A percentile compares a stretch with the other conserved stretches of the same genome.
These are phyloP conservation scores for Penicillium soppii DNA, from an alignment of 495 filamentous ascomycete species.

Conservation along the genomic window DNA sequence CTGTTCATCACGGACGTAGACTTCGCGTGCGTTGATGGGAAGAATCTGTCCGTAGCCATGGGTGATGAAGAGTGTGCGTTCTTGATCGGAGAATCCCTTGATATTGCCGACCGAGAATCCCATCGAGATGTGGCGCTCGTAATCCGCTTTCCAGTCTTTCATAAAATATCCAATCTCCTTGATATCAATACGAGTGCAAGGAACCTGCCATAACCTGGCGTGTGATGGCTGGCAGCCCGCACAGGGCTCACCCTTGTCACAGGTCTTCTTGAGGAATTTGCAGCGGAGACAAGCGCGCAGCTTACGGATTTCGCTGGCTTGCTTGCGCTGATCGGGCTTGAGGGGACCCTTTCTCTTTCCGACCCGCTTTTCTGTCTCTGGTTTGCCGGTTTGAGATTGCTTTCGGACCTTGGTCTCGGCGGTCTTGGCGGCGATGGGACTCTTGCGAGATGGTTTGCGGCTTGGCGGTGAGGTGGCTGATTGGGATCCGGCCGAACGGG, in stretches of 20 bases:
- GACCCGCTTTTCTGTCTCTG: conserved; percentile 84
- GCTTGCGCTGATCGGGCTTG: conserved; percentile 88
- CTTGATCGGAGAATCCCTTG: conserved; percentile 82
- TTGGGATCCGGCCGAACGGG: conserved; percentile 57
- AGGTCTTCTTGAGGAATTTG: conserved; percentile 98
- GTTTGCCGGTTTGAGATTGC: conserved; percentile 70
- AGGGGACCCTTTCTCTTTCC: conserved; percentile 83
- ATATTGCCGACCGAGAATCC: conserved; percentile 90
- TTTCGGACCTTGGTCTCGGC: conserved; percentile 78
- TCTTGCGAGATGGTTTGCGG: conserved; percentile 69
- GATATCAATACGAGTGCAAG: conserved; percentile 93
- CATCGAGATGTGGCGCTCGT: conserved; percentile 81
- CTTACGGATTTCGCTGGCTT: conserved; percentile 91
- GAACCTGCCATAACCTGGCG: conserved; percentile 90
- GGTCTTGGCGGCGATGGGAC: conserved; percentile 70
- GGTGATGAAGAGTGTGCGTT: conserved; percentile 76
- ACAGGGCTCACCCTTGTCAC: conserved; percentile 92
- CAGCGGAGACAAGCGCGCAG: conserved; percentile 89
- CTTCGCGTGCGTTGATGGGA: conserved; percentile 85
- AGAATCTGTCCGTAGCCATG: conserved; percentile 88
- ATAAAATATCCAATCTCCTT: conserved; percentile 96
- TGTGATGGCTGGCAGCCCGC: conserved; percentile 90
- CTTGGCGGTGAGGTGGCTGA: conserved; percentile 65
- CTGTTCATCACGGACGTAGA: conserved; percentile 85
- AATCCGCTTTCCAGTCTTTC: conserved; percentile 97